Evolutionary conservation across 1,139 yeast genomes (phyloP).

Genomic region (Suhomyces ambrosiae): DNA sequence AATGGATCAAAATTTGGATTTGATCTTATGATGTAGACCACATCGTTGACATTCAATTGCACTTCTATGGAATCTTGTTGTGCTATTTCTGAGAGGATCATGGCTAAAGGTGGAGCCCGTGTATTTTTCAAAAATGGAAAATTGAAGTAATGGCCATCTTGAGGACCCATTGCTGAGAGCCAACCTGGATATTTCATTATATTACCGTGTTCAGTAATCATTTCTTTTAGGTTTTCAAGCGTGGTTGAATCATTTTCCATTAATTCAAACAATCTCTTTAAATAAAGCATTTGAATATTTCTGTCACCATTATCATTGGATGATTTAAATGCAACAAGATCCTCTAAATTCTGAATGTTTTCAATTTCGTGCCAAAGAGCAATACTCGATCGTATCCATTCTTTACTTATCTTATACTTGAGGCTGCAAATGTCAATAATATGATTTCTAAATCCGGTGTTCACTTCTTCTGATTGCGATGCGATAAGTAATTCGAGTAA

Average conservation of each 20-base stretch:
- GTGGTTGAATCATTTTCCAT: neutral
- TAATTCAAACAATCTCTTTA: constrained; percentile 10
- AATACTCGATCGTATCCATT: constrained; percentile 11
- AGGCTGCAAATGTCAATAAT: constrained; percentile 26
- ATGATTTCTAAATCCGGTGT: constrained; percentile 21
- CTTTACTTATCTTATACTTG: constrained; percentile 17
- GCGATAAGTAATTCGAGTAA: constrained; percentile 24
- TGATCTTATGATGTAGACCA: constrained; percentile 14
- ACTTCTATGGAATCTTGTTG: neutral
- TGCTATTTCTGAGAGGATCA: constrained; percentile 1
- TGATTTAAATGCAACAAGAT: constrained; percentile 1
- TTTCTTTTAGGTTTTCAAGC: neutral
- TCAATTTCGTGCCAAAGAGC: constrained; percentile 9
- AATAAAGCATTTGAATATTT: constrained; percentile 11
- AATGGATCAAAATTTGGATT: constrained; percentile 13
- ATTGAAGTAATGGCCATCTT: constrained; percentile 3
- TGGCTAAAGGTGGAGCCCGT: constrained; percentile 1
- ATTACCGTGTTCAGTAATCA: constrained; percentile 4
- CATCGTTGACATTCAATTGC: constrained; percentile 12
- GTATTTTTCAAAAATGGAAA: constrained; percentile 3
- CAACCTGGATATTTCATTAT: constrained; percentile 17
- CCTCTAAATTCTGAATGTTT: constrained; percentile 12
- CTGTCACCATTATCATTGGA: neutral
- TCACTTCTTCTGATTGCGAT: constrained; percentile 16
- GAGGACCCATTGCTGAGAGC: constrained; percentile 13